These are phyloP conservation scores for Emmonsiellopsis sp. DNA, from an alignment of 2,329 filamentous ascomycete genomes.

Conservation along the genomic window DNA sequence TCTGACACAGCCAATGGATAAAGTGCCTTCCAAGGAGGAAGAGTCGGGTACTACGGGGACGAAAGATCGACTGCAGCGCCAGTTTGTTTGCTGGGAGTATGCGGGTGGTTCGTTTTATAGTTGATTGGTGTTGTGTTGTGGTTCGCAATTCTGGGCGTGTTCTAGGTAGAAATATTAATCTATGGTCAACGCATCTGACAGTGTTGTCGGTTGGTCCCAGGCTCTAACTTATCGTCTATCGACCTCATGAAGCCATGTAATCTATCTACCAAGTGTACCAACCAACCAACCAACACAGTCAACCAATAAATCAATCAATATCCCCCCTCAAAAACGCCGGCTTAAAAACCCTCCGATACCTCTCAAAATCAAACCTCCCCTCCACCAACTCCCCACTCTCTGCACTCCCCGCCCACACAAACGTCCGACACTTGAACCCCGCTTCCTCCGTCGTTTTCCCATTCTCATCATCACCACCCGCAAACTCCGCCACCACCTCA, in stretches of 20 bases:
- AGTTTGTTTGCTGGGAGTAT: conserved; percentile 33
- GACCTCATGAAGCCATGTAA: no score
- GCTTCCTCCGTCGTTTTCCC: background rate
- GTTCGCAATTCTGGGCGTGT: background rate
- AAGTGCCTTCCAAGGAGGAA: conserved; percentile 3
- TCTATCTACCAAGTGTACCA: no score
- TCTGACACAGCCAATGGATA: conserved; percentile 7
- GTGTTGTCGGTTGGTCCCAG: no score
- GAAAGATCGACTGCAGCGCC: background rate
- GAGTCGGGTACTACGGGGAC: background rate
- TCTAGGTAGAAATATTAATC: background rate
- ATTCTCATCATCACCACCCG: conserved; percentile 1
- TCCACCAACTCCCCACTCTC: conserved; percentile 4
- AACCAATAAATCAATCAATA: background rate
- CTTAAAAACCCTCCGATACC: conserved; percentile 5
- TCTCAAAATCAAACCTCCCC: conserved; percentile 7
- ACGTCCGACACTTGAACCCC: conserved; percentile 7
- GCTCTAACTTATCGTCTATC: no score
- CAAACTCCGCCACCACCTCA: conserved; percentile 4
- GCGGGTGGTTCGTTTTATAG: conserved; percentile 20
- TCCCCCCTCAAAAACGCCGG: background rate
- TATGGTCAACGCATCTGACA: no score
- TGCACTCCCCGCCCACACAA: conserved; percentile 7
- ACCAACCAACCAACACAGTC: no score
- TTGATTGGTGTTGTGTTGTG: background rate